Conservation (phyloP, 164 flowering plant species). For the Annona cherimola region DNA sequence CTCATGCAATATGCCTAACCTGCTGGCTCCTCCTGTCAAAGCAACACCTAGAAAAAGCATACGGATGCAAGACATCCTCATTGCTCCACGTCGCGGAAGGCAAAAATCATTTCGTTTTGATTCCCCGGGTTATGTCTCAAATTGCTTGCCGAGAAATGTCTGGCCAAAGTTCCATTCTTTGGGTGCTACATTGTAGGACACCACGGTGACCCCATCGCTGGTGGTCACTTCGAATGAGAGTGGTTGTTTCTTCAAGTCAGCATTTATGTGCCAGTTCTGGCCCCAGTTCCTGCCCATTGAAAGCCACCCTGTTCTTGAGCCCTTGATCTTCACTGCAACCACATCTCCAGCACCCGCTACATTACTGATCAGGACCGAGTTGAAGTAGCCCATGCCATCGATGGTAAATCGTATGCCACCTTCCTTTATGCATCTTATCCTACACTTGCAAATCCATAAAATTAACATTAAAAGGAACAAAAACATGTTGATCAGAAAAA, state of each 20-base stretch:
- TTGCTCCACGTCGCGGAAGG: not conserved
- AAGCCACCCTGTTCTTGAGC: slow-evolving; percentile 92
- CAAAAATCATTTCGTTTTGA: not conserved
- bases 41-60: no score
- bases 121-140: slow-evolving; percentile 6
- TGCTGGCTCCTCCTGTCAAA: no score
- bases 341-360: slow-evolving; percentile 92
- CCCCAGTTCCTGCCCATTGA: slow-evolving; percentile 98
- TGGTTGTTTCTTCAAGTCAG: slow-evolving; percentile 71
- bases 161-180: slow-evolving; percentile 72
- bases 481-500: no score
- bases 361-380: slow-evolving; percentile 74
- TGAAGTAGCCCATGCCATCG: slow-evolving; percentile 54
- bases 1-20: no score
- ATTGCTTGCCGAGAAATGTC: slow-evolving; percentile 83
- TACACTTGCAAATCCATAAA: slow-evolving; percentile 17
- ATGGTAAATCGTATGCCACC: slow-evolving; percentile 78
- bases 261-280: slow-evolving; percentile 85
- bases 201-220: slow-evolving; percentile 60
- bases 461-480: not conserved
- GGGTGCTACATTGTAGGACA: slow-evolving; percentile 85
- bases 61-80: no score
- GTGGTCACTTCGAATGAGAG: slow-evolving; percentile 82
- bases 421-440: slow-evolving; percentile 85
- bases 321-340: slow-evolving; percentile 69